These are phyloP conservation scores for Chionographis japonica DNA, from an alignment of 106 monocot species.

Conservation along the genomic window DNA sequence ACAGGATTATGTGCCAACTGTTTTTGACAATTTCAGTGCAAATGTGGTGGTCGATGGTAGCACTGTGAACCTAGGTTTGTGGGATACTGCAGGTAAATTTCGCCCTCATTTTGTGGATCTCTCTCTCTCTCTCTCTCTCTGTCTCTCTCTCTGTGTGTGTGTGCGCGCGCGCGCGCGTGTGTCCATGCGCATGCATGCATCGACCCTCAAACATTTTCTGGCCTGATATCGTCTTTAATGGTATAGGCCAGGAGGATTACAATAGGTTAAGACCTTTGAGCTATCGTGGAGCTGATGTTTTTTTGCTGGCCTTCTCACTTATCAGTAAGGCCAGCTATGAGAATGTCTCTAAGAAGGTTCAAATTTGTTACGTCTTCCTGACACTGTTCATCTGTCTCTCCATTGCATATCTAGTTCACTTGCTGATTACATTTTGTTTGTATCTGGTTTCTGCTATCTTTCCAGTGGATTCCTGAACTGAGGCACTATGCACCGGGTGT, in stretches of 20 bases:
- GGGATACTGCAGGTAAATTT: constrained; percentile 69
- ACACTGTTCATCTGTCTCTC: background rate
- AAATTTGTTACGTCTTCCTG: background rate
- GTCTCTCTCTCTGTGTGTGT: background rate
- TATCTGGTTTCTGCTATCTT: background rate
- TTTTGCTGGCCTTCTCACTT: constrained; percentile 68
- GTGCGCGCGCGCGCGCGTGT: no score
- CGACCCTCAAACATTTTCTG: background rate
- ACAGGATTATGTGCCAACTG: constrained; percentile 78
- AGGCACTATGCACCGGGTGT: constrained; percentile 70
- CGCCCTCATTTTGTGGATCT: background rate
- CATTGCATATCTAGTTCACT: background rate
- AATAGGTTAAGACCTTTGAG: constrained; percentile 71
- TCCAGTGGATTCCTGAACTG: constrained; percentile 70
- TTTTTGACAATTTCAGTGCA: constrained; percentile 80
- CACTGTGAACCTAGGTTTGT: constrained; percentile 68
- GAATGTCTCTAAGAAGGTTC: constrained; percentile 72
- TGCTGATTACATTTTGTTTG: background rate
- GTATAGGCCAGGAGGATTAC: constrained; percentile 74
- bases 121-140: background rate
- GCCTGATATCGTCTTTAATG: background rate
- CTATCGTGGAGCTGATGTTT: constrained; percentile 77
- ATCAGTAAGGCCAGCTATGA: constrained; percentile 79
- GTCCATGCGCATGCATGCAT: no score
- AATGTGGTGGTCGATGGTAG: constrained; percentile 75